These are phyloP conservation scores for Nosema muscidifuracis DNA, from an alignment of 371 early-diverging fungal species.

Conservation along the genomic window DNA sequence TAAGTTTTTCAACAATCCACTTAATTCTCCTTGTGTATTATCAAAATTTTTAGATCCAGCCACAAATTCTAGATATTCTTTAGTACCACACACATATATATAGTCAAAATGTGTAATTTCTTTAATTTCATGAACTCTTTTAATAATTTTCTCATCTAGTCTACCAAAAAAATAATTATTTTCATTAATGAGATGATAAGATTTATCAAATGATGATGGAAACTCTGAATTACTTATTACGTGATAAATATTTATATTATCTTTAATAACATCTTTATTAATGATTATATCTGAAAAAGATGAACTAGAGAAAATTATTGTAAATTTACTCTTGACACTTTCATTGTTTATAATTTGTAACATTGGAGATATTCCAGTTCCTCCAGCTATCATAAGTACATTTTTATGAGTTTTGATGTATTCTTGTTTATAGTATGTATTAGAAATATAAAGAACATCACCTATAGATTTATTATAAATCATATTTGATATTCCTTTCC, in stretches of 20 bases:
- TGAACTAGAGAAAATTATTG: slow-evolving; percentile 75
- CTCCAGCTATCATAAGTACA: slow-evolving; percentile 84
- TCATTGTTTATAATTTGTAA: slow-evolving; percentile 66
- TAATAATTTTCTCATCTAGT: neutral
- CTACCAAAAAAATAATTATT: neutral
- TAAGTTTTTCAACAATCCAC: slow-evolving; percentile 71
- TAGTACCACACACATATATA: slow-evolving; percentile 74
- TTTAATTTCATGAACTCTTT: neutral
- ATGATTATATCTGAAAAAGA: slow-evolving; percentile 76
- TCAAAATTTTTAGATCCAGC: slow-evolving; percentile 75
- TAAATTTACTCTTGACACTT: slow-evolving; percentile 71
- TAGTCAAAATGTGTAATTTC: slow-evolving; percentile 62
- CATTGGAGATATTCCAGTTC: slow-evolving; percentile 87
- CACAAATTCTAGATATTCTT: slow-evolving; percentile 69
- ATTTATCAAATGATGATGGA: too few relatives aligned
- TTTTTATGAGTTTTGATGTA: slow-evolving; percentile 59
- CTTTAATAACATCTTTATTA: slow-evolving; percentile 70
- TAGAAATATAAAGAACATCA: slow-evolving; percentile 12
- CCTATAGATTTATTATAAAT: slow-evolving; percentile 3
- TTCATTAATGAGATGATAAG: neutral
- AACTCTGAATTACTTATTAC: slow-evolving; percentile 68
- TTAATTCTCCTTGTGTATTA: slow-evolving; percentile 71
- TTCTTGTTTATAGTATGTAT: slow-evolving; percentile 2
- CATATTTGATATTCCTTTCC: slow-evolving; percentile 13
- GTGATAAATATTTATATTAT: slow-evolving; percentile 72